These are phyloP conservation scores for Luvunga scandens DNA, from an alignment of 345 rosid species.

Conservation along the genomic window DNA sequence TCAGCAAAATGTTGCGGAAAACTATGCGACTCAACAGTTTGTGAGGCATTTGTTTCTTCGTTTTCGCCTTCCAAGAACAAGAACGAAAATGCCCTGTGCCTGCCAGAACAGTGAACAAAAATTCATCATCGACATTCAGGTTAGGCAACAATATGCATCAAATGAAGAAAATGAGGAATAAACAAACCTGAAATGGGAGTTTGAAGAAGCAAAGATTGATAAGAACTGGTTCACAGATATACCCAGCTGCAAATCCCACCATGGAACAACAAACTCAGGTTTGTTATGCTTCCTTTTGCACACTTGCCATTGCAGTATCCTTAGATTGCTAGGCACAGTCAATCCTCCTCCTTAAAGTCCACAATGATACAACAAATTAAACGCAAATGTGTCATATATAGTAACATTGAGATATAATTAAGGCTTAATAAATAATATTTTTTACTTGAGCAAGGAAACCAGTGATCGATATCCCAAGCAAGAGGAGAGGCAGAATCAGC, in stretches of 20 bases:
- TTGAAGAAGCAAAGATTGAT: slow-evolving; percentile 74
- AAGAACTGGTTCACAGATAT: slow-evolving; percentile 91
- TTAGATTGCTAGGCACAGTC: slow-evolving; percentile 84
- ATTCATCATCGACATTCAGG: background rate
- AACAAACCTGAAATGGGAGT: slow-evolving; percentile 76
- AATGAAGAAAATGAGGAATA: background rate
- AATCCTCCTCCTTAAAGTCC: slow-evolving; percentile 78
- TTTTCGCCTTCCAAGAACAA: slow-evolving; percentile 75
- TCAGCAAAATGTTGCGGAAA: slow-evolving; percentile 80
- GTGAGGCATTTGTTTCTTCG: slow-evolving; percentile 72
- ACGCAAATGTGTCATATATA: background rate
- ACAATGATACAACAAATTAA: background rate
- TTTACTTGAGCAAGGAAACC: slow-evolving; percentile 93
- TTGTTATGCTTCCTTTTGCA: slow-evolving; percentile 78
- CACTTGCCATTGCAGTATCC: slow-evolving; percentile 93
- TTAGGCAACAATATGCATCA: slow-evolving; percentile 3
- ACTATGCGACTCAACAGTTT: slow-evolving; percentile 71
- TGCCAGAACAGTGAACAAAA: slow-evolving; percentile 27
- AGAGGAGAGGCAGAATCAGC: slow-evolving; percentile 98
- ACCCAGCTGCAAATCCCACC: slow-evolving; percentile 96
- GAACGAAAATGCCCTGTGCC: slow-evolving; percentile 84
- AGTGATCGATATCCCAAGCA: slow-evolving; percentile 92
- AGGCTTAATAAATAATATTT: background rate
- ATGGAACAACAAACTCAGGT: slow-evolving; percentile 83
- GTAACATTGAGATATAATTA: background rate